A percentile compares a stretch with the other conserved stretches of the same genome.
Evolutionary conservation across 306 rosid species (phyloP).

Genomic region (Cicer pinnatifidum): DNA sequence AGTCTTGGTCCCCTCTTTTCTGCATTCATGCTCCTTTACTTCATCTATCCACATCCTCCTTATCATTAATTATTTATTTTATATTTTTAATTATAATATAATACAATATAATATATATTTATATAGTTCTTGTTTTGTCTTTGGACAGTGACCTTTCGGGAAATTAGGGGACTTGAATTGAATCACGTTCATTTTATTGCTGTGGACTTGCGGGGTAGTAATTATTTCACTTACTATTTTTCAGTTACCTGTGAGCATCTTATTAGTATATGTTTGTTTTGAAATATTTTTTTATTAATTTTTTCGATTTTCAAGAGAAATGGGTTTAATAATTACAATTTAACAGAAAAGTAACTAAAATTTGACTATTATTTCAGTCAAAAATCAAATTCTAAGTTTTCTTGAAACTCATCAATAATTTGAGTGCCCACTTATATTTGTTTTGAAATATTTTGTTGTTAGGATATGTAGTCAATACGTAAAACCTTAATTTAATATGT

Average conservation of each 20-base stretch:
- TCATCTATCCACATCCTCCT: slow-evolving; percentile 13
- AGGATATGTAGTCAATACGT: neutral
- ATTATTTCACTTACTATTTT: neutral
- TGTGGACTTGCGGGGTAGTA: neutral
- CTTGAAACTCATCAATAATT: too few species aligned
- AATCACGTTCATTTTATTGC: neutral
- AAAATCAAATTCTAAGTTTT: too few species aligned
- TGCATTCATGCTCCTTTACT: slow-evolving; percentile 17
- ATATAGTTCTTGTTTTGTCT: neutral
- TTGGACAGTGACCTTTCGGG: neutral
- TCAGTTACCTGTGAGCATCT: slow-evolving; percentile 19
- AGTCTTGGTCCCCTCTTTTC: slow-evolving; percentile 46
- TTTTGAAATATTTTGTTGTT: slow-evolving; percentile 1
- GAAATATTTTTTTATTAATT: neutral
- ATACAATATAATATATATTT: neutral
- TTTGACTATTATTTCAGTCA: too few species aligned
- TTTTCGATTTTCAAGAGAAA: too few species aligned
- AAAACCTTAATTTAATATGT: slow-evolving; percentile 11
- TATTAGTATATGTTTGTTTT: neutral
- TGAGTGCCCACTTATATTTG: too few species aligned
- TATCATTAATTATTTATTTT: neutral
- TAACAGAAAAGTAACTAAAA: too few species aligned
- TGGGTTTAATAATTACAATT: too few species aligned
- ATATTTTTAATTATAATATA: neutral
- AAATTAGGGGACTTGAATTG: neutral